phyloP scores from a whole-genome alignment of 805 yeast species.

The Candida sithepensis region DNA sequence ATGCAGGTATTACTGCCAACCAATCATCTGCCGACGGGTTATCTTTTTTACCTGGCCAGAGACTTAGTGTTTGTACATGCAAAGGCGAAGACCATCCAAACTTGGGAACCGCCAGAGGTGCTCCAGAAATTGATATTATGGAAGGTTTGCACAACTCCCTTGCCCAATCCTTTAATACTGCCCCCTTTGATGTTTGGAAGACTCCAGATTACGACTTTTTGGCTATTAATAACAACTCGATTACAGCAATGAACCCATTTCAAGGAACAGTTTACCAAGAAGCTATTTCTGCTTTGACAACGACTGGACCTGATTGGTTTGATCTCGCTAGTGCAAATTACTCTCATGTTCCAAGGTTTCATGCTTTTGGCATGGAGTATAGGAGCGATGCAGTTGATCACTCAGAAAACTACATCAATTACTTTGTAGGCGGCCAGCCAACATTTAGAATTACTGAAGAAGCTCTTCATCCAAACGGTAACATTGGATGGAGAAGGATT shows the following conservation, averaged over 20 bases:
- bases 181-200: slow-evolving; percentile 43
- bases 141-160: slow-evolving; percentile 47
- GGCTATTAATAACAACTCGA: slow-evolving; percentile 24
- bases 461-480: slow-evolving; percentile 38
- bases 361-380: slow-evolving; percentile 35
- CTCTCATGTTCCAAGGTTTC: slow-evolving; percentile 23
- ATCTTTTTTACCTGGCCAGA: slow-evolving; percentile 74
- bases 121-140: slow-evolving; percentile 82
- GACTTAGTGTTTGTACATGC: slow-evolving; percentile 69
- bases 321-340: slow-evolving; percentile 11
- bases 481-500: slow-evolving; percentile 71
- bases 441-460: slow-evolving; percentile 31
- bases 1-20: slow-evolving; percentile 84
- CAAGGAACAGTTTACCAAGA: slow-evolving; percentile 39
- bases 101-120: slow-evolving; percentile 77
- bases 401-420: slow-evolving; percentile 33
- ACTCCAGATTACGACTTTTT: slow-evolving; percentile 37
- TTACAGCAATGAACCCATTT: slow-evolving; percentile 36
- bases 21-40: slow-evolving; percentile 81
- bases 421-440: slow-evolving; percentile 30
- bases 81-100: slow-evolving; percentile 76
- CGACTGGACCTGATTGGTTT: slow-evolving; percentile 36
- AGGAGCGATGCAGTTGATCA: slow-evolving; percentile 22
- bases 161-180: slow-evolving; percentile 40
- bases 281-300: slow-evolving; percentile 36